These are phyloP conservation scores for Kwoniella pini DNA, from an alignment of 768 basidiomycete species.

Conservation along the genomic window DNA sequence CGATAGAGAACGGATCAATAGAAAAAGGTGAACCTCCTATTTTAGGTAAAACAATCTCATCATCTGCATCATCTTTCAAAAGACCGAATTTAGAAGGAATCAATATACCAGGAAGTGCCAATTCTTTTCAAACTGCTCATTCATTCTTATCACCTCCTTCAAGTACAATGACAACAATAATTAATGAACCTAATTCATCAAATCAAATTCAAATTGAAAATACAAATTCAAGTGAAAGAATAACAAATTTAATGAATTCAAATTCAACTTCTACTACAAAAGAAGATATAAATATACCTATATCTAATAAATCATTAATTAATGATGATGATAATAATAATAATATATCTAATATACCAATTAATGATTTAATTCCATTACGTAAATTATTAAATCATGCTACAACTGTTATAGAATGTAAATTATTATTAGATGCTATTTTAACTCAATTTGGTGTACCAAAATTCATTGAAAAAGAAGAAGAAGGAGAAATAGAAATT, in stretches of 20 bases:
- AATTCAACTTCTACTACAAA: neutral
- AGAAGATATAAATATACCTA: slow-evolving; percentile 1
- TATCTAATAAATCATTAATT: too few species aligned
- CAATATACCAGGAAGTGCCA: slow-evolving; percentile 4
- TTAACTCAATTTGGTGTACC: slow-evolving; percentile 64
- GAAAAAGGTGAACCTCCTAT: neutral
- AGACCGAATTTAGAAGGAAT: slow-evolving; percentile 6
- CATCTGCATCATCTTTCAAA: neutral
- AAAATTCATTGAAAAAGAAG: neutral
- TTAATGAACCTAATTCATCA: too few species aligned
- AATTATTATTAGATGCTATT: slow-evolving; percentile 79
- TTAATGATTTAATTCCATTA: slow-evolving; percentile 65
- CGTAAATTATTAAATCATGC: slow-evolving; percentile 68
- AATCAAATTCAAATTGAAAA: neutral
- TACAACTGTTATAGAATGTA: slow-evolving; percentile 77
- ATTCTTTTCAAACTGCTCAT: slow-evolving; percentile 10
- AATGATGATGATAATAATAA: too few species aligned
- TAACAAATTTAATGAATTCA: neutral
- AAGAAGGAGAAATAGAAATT: neutral
- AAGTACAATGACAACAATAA: too few species aligned
- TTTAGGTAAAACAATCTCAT: neutral
- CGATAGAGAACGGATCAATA: too few species aligned
- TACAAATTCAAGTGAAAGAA: neutral
- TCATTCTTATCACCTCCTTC: neutral
- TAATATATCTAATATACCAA: too few species aligned